These are phyloP conservation scores for Debaryomyces subglobosus DNA, from an alignment of 1,139 yeast genomes.

Conservation along the genomic window DNA sequence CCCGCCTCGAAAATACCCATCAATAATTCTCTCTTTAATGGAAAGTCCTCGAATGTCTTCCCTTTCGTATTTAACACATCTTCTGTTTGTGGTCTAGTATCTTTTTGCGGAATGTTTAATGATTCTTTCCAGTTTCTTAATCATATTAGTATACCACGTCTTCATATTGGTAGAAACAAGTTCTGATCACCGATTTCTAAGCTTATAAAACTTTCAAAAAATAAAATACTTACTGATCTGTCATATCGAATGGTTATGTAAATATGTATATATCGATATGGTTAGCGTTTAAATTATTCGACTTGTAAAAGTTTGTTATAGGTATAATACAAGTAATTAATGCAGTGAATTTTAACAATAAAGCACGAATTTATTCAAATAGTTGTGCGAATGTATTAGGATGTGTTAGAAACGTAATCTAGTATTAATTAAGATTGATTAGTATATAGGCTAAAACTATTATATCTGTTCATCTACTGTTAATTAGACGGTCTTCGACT, in stretches of 20 bases:
- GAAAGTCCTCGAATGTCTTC: constrained; percentile 87
- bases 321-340: constrained; percentile 6
- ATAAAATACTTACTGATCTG: constrained; percentile 12
- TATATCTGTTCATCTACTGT: not conserved
- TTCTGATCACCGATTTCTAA: not conserved
- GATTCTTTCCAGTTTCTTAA: constrained; percentile 66
- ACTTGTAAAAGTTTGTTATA: constrained; percentile 3
- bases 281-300: not conserved
- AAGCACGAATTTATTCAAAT: not conserved
- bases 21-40: constrained; percentile 85
- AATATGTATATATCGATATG: not conserved
- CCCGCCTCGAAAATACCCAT: constrained; percentile 99
- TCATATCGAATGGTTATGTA: constrained; percentile 6
- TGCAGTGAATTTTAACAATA: constrained; percentile 1
- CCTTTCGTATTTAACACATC: constrained; percentile 95
- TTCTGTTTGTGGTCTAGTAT: constrained; percentile 92
- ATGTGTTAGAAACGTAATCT: not conserved
- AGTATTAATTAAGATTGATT: constrained; percentile 3
- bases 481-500: constrained; percentile 3
- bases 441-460: not conserved
- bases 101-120: constrained; percentile 79
- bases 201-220: not conserved
- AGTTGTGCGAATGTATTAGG: not conserved
- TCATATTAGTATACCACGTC: not conserved
- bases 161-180: not conserved